These are phyloP conservation scores for Beauveria varroae DNA, from an alignment of 2,329 filamentous ascomycete species.

Conservation along the genomic window DNA sequence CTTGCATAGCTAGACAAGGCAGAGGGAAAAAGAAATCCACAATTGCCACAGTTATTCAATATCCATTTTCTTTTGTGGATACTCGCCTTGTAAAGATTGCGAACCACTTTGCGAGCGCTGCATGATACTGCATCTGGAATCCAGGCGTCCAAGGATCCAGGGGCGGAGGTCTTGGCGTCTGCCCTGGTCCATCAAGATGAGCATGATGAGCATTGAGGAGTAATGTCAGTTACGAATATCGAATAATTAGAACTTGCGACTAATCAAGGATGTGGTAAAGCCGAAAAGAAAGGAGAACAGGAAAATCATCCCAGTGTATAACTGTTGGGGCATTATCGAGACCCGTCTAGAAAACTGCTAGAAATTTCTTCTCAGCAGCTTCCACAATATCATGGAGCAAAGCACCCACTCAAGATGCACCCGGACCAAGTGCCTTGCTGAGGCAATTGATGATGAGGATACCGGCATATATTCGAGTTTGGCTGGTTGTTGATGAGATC, in stretches of 20 bases:
- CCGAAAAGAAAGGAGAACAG: too few species aligned
- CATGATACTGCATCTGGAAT: neutral
- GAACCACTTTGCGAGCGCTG: neutral
- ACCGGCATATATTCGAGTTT: neutral
- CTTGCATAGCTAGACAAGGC: neutral
- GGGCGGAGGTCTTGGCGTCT: neutral
- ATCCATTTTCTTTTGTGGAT: neutral
- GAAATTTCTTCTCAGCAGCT: neutral
- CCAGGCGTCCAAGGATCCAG: neutral
- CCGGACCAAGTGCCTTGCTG: neutral
- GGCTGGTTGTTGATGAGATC: neutral
- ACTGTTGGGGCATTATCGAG: neutral
- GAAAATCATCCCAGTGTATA: too few species aligned
- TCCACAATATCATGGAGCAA: neutral
- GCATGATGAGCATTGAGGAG: neutral
- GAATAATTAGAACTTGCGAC: too few species aligned
- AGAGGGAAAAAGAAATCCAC: neutral
- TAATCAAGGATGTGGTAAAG: too few species aligned
- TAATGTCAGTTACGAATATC: too few species aligned
- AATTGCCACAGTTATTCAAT: neutral
- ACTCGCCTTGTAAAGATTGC: neutral
- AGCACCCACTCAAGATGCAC: too few species aligned
- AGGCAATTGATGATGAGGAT: neutral
- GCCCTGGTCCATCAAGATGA: neutral
- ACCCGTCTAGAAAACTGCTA: neutral